phyloP scores from a whole-genome alignment of 768 basidiomycete genomes.

The Zangia roseola region DNA sequence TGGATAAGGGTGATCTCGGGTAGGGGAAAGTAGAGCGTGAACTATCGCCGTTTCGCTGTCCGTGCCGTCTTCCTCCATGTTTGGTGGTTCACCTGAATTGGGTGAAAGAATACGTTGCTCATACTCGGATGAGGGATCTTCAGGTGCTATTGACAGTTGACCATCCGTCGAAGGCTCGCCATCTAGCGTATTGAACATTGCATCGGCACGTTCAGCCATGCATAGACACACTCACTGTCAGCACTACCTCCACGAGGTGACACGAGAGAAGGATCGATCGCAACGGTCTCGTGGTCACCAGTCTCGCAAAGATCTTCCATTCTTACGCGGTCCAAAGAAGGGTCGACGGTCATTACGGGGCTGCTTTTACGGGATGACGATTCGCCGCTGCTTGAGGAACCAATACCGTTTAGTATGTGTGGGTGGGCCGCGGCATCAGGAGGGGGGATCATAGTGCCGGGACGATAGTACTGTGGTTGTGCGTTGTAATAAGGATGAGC shows the following conservation, averaged over 20 bases:
- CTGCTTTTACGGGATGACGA: constrained; percentile 28
- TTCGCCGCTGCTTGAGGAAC: constrained; percentile 24
- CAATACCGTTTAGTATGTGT: constrained; percentile 25
- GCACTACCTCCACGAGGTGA: constrained; percentile 15
- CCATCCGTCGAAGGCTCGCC: constrained; percentile 22
- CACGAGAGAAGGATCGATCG: constrained; percentile 41
- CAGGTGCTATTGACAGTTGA: constrained; percentile 6
- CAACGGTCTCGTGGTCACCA: constrained; percentile 18
- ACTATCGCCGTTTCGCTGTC: constrained; percentile 15
- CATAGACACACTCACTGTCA: constrained; percentile 21
- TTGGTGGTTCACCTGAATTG: constrained; percentile 5
- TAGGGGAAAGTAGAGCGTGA: constrained; percentile 22
- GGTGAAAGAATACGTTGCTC: constrained; percentile 8
- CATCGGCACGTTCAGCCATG: constrained; percentile 33
- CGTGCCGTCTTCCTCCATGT: constrained; percentile 4
- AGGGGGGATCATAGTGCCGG: constrained; percentile 26
- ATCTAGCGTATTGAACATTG: constrained; percentile 35
- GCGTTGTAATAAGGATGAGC: constrained; percentile 34
- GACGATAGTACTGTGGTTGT: constrained; percentile 51
- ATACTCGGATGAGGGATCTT: constrained; percentile 7
- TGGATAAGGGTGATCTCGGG: constrained; percentile 26
- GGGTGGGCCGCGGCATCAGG: constrained; percentile 14
- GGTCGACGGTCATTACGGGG: constrained; percentile 26
- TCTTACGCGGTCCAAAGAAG: constrained; percentile 16
- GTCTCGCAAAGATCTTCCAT: constrained; percentile 13